phyloP scores from a whole-genome alignment of 2,329 filamentous ascomycete species.

The Scedosporium dehoogii region DNA sequence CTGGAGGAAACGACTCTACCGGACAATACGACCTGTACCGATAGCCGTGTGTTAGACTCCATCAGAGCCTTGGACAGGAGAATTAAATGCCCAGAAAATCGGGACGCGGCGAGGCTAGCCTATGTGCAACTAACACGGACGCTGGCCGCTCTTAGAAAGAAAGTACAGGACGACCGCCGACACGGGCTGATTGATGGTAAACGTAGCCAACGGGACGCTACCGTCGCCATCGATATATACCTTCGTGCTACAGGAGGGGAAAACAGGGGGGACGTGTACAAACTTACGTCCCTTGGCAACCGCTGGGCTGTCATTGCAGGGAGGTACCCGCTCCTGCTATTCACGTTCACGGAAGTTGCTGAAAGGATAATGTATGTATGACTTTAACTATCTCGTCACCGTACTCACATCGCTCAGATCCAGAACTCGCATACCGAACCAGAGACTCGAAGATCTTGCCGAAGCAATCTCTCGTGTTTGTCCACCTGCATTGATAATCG shows the following conservation, averaged over 20 bases:
- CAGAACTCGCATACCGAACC: conserved; percentile 7
- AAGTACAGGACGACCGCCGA: neutral
- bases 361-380: neutral
- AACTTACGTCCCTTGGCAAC: neutral
- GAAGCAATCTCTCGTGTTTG: too few species aligned
- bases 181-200: neutral
- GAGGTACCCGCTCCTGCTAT: neutral
- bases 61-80: neutral
- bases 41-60: neutral
- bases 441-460: too few species aligned
- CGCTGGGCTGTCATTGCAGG: neutral
- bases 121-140: neutral
- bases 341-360: neutral
- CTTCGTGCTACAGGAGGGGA: neutral
- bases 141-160: neutral
- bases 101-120: neutral
- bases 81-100: neutral
- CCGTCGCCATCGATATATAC: neutral
- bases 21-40: neutral
- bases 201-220: neutral
- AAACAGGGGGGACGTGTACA: neutral
- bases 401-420: conserved; percentile 4
- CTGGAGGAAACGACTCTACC: neutral
- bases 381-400: too few species aligned
- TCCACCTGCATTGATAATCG: too few species aligned